Evolutionary conservation across 2,329 filamentous ascomycete species (phyloP), one percentile per base, ranked within the genome.

Genomic region (Magnaporthiopsis rhizophila): DNA sequence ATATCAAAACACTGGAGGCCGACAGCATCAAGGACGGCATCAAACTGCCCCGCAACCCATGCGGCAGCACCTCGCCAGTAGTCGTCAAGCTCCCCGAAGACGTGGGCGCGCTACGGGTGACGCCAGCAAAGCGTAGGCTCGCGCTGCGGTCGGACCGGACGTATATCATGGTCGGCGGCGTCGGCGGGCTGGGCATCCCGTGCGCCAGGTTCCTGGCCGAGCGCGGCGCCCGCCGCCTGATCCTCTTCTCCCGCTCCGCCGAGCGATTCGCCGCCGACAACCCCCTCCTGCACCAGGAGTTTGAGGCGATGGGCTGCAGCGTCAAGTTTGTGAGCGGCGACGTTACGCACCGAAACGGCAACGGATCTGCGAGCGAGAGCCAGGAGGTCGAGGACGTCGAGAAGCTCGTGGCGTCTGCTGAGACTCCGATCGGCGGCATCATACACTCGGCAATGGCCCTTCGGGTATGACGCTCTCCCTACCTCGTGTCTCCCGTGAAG

Each of bases 151-250:
- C 64, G 9, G 70, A 71, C 11, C 70, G 70, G 2, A 69, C 72
- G 1, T 79, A 79, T 62, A 65, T 79, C 1, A 65, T 79, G 12
- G 71, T 72, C 26, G 77, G 78, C 63, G 77, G 77, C 4, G 69
- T 75, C 0, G 75, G 77, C 28, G 77, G 75, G 32, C 68, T 79
- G 0, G 78, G 77, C 24, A 69, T 70, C 36, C 71, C 69, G 45
- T 71, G 77, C 30, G 72, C 74, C 15, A 64, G 61, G 15, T 75
- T 72, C 70, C 70, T 79, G 68, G 74, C 72, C 2, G 69, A 74
- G 3, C 71, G 72, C 45, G 79, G 79, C 0, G 79, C 79, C 2
- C 70, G 72, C 15, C 68, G 74, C 62, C 68, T 81, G 5, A 70
- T 76, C 4, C 73, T 78, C 60, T 71, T 79, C 3, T 78, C 76